phyloP scores from a whole-genome alignment of 1,139 yeast species.

The Taphrina wiesneri region DNA sequence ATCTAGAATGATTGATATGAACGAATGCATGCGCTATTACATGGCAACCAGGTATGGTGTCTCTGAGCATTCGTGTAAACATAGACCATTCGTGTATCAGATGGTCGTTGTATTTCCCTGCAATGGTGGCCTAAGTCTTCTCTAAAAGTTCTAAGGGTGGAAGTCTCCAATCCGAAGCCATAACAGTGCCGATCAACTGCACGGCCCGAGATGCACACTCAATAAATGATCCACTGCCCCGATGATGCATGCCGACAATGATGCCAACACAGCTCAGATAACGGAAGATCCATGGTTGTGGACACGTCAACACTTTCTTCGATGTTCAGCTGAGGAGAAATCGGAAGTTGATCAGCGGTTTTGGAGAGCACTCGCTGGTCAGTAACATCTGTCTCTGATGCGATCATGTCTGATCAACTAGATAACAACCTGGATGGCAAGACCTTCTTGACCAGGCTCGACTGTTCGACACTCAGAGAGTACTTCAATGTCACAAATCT shows the following conservation, averaged over 20 bases:
- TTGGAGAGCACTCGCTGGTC: slow-evolving; percentile 4
- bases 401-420: neutral
- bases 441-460: neutral
- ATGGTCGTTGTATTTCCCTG: too few species aligned
- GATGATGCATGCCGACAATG: neutral
- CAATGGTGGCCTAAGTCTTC: too few species aligned
- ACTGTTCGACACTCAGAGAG: neutral
- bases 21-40: too few species aligned
- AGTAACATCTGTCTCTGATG: neutral
- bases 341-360: neutral
- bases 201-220: too few species aligned
- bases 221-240: too few species aligned
- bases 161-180: too few species aligned
- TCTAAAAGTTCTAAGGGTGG: too few species aligned
- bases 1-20: too few species aligned
- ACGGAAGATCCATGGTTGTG: slow-evolving; percentile 1
- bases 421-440: slow-evolving; percentile 1
- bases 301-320: neutral
- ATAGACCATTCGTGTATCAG: too few species aligned
- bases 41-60: too few species aligned
- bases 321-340: neutral
- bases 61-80: too few species aligned
- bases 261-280: neutral
- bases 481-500: neutral
- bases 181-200: neutral